Conservation (phyloP, 106 monocot species). For the Chionographis japonica region DNA sequence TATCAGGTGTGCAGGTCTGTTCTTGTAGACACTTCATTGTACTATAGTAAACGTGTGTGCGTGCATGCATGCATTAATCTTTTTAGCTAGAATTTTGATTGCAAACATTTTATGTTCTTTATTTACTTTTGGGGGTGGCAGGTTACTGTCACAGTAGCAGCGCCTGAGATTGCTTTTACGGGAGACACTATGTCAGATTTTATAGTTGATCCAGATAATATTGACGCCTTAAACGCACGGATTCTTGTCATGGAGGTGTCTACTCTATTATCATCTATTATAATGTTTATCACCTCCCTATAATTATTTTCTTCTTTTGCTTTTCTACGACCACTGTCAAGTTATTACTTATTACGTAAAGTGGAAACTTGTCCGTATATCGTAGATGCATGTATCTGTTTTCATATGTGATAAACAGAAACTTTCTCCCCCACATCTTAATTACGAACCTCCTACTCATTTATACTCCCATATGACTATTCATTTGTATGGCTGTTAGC, state of each 20-base stretch:
- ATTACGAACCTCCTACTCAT: too few species aligned
- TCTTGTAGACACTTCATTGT: slow-evolving; percentile 6
- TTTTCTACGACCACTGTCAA: too few species aligned
- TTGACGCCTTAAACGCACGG: slow-evolving; percentile 69
- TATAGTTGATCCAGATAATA: slow-evolving; percentile 68
- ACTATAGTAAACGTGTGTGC: not conserved
- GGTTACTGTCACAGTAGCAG: slow-evolving; percentile 59
- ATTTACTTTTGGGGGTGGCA: slow-evolving; percentile 10
- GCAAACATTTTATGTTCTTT: not conserved
- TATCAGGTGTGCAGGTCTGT: slow-evolving; percentile 95
- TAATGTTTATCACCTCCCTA: too few species aligned
- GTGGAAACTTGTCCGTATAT: too few species aligned
- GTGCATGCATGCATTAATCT: not conserved
- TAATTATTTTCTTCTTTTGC: too few species aligned
- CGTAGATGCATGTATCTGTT: too few species aligned
- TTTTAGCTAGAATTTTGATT: not conserved
- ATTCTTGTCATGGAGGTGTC: slow-evolving; percentile 92
- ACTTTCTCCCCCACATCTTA: too few species aligned
- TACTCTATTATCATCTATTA: not conserved
- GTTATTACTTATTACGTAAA: too few species aligned
- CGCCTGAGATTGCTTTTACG: slow-evolving; percentile 95
- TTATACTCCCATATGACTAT: too few species aligned
- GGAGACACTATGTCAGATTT: slow-evolving; percentile 94
- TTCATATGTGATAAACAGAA: too few species aligned
- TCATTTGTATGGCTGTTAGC: too few species aligned